Percentiles rank a stretch among this genome's conserved stretches.
Conservation (phyloP, 148 eudicot genomes). For the Rhododendron henanense region DNA sequence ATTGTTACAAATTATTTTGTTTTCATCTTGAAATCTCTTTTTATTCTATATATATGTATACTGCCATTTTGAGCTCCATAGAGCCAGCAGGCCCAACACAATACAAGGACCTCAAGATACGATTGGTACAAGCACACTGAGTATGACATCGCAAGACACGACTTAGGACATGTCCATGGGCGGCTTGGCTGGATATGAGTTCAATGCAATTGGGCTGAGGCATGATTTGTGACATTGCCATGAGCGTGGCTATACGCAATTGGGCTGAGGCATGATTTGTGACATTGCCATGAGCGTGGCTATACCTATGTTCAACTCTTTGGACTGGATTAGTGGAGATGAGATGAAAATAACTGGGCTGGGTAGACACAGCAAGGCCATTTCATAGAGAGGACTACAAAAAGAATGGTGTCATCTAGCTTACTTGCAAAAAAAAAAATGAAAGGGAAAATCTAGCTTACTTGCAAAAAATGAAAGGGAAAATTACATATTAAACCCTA, state of each 20-base stretch:
- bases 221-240: background rate
- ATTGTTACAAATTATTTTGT: background rate
- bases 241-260: background rate
- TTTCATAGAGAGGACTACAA: background rate
- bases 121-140: too few species aligned
- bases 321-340: background rate
- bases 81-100: too few species aligned
- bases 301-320: background rate
- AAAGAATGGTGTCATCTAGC: background rate
- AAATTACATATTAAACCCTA: too few species aligned
- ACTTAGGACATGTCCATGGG: background rate
- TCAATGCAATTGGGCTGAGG: background rate
- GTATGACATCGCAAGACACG: background rate
- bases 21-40: background rate
- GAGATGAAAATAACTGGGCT: background rate
- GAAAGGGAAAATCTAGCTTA: background rate
- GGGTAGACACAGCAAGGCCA: background rate
- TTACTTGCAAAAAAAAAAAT: background rate
- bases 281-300: background rate
- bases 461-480: background rate
- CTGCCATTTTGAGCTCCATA: too few species aligned
- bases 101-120: too few species aligned
- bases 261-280: background rate
- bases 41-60: background rate
- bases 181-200: background rate